Conservation (phyloP, 495 filamentous ascomycete genomes). For the Lasiosphaeris hirsuta region DNA sequence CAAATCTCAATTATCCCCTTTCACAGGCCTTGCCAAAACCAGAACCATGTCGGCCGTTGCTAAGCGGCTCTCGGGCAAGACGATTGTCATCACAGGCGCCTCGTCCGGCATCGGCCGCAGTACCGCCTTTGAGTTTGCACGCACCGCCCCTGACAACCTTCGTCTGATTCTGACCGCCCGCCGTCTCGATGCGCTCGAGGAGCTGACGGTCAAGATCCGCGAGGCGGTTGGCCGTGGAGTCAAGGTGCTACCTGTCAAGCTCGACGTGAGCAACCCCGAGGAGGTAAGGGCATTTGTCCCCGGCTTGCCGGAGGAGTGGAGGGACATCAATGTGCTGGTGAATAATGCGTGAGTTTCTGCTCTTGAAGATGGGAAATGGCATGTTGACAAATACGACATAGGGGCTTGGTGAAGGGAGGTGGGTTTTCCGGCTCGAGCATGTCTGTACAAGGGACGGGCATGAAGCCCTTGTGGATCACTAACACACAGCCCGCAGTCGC, state of each 20-base stretch:
- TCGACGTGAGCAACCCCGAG: slow-evolving; percentile 81
- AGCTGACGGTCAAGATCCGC: slow-evolving; percentile 74
- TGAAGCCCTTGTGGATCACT: background rate
- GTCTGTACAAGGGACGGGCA: background rate
- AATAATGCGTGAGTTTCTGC: slow-evolving; percentile 83
- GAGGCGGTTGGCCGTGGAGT: slow-evolving; percentile 79
- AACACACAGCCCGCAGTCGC: slow-evolving; percentile 48
- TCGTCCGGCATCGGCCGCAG: slow-evolving; percentile 88
- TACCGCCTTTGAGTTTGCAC: slow-evolving; percentile 88
- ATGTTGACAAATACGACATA: slow-evolving; percentile 8
- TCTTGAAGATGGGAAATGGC: background rate
- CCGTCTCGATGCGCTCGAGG: slow-evolving; percentile 70
- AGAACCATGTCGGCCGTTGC: slow-evolving; percentile 72
- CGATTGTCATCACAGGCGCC: slow-evolving; percentile 86
- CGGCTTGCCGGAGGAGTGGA: slow-evolving; percentile 74
- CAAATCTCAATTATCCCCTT: background rate
- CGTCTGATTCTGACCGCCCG: slow-evolving; percentile 86
- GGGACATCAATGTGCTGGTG: slow-evolving; percentile 83
- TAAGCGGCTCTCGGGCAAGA: slow-evolving; percentile 91
- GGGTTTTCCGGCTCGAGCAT: background rate
- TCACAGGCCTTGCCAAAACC: slow-evolving; percentile 5
- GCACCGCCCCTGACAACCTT: slow-evolving; percentile 71
- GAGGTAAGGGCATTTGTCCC: slow-evolving; percentile 73
- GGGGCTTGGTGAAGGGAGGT: slow-evolving; percentile 34
- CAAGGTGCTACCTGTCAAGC: slow-evolving; percentile 71